Percentiles rank a stretch among this genome's conserved stretches.
Conservation (phyloP, 768 basidiomycete genomes). For the Dioszegia aurantiaca region DNA sequence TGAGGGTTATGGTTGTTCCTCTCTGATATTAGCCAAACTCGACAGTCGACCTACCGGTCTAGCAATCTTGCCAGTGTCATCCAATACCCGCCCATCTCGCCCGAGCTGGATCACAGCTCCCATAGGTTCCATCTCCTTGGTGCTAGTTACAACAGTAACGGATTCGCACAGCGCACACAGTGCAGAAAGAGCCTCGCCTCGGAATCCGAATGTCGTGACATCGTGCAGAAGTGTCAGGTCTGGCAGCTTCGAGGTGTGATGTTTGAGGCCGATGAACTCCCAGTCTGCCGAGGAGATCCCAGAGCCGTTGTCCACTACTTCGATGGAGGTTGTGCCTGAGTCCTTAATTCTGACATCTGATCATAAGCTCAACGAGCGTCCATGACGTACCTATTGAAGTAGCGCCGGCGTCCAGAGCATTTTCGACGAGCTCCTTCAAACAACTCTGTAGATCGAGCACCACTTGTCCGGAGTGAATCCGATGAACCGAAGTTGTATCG, state of each 20-base stretch:
- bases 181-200: constrained; percentile 92
- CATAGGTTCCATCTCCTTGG: constrained; percentile 67
- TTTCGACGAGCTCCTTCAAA: constrained; percentile 94
- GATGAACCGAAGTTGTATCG: constrained; percentile 73
- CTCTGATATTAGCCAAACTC: constrained; percentile 57
- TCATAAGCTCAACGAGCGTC: not conserved
- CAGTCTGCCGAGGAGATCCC: constrained; percentile 79
- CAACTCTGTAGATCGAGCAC: constrained; percentile 89
- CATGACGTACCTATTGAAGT: constrained; percentile 69
- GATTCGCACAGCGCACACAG: constrained; percentile 77
- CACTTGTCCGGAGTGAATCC: constrained; percentile 91
- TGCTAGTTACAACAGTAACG: constrained; percentile 72
- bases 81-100: constrained; percentile 61
- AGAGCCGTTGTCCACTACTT: constrained; percentile 87
- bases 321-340: constrained; percentile 73
- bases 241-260: constrained; percentile 86
- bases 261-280: constrained; percentile 77
- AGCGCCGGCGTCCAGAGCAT: constrained; percentile 88
- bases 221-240: constrained; percentile 69
- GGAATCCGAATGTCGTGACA: constrained; percentile 84
- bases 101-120: constrained; percentile 77
- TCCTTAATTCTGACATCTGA: constrained; percentile 87
- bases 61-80: constrained; percentile 63
- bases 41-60: constrained; percentile 61
- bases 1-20: constrained; percentile 76